Evolutionary conservation across 2,329 filamentous ascomycete species (phyloP).

Genomic region (Colletotrichum lentis): DNA sequence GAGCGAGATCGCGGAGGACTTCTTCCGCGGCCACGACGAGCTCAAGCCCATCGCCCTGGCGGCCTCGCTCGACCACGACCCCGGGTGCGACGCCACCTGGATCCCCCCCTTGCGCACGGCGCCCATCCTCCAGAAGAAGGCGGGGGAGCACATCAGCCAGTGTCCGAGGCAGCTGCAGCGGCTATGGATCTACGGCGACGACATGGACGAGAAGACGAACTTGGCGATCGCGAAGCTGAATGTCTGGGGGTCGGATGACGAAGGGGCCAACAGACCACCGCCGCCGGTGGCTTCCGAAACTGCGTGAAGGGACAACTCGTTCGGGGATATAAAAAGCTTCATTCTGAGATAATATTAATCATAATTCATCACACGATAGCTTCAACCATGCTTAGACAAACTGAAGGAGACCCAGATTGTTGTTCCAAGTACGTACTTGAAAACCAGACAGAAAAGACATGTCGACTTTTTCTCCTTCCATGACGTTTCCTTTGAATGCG

Average conservation of each 20-base stretch:
- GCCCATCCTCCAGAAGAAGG: background rate
- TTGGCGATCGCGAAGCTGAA: conserved; percentile 26
- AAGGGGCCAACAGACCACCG: background rate
- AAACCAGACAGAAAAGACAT: too few relatives aligned
- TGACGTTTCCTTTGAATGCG: too few relatives aligned
- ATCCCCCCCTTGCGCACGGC: conserved; percentile 7
- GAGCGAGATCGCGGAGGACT: background rate
- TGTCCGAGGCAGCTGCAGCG: background rate
- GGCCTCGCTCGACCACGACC: conserved; percentile 6
- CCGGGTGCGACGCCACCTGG: background rate
- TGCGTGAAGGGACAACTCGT: background rate
- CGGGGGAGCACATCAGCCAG: background rate
- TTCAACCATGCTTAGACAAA: background rate
- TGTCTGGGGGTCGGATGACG: conserved; percentile 2
- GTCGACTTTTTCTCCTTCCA: too few relatives aligned
- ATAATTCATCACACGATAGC: background rate
- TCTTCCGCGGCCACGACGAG: background rate
- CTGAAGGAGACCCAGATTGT: too few relatives aligned
- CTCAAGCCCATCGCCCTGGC: background rate
- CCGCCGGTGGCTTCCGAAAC: background rate
- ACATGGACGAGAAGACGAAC: conserved; percentile 16
- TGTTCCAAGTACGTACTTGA: too few relatives aligned
- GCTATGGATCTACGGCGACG: conserved; percentile 15
- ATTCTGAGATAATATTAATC: too few relatives aligned
- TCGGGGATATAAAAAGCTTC: too few relatives aligned